phyloP scores from a whole-genome alignment of 495 filamentous ascomycete species.

The Neurospora sp. region DNA sequence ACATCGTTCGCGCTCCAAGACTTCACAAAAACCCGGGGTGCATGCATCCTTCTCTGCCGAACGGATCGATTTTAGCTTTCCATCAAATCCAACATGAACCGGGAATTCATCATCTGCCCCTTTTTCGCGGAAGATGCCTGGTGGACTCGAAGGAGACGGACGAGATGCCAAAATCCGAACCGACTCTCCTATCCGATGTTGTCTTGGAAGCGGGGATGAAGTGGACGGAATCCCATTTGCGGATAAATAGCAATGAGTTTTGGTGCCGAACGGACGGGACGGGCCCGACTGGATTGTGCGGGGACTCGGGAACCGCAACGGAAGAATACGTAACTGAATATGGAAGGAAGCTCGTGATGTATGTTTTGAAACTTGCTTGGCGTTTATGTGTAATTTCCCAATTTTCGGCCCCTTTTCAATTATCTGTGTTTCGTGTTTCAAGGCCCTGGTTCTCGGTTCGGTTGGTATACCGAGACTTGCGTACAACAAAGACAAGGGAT shows the following conservation, averaged over 20 bases:
- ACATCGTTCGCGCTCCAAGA: not conserved
- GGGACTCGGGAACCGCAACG: not conserved
- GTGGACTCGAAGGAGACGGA: not conserved
- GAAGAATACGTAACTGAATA: not conserved
- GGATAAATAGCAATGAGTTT: not conserved
- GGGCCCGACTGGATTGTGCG: not conserved
- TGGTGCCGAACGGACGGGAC: not conserved
- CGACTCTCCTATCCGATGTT: not conserved
- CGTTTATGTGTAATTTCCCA: no score
- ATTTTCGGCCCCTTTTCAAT: no score
- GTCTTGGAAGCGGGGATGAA: not conserved
- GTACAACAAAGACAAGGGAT: no score
- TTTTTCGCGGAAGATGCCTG: not conserved
- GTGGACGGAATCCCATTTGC: not conserved
- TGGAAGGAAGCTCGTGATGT: not conserved
- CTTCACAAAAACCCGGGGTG: not conserved
- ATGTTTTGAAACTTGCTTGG: no score
- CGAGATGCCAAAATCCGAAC: not conserved
- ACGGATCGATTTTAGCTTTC: not conserved
- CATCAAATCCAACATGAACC: not conserved
- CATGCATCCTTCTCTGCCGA: not conserved
- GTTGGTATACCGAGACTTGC: no score
- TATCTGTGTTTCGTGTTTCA: not conserved
- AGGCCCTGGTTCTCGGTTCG: not conserved
- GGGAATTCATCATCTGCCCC: not conserved